Conservation (phyloP, 257 asterid species). For the Nicotiana attenuata region DNA sequence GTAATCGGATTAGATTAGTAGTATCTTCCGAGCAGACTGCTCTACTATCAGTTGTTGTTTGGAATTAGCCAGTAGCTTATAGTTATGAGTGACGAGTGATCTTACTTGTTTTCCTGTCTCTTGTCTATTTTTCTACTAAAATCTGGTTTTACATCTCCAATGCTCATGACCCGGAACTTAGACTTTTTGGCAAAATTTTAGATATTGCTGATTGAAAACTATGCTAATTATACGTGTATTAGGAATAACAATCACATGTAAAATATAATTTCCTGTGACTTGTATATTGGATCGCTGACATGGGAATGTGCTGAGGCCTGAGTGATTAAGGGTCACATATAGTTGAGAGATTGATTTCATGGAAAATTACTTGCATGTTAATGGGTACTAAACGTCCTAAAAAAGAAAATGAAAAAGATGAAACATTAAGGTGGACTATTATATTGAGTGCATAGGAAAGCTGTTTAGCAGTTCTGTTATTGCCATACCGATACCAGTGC, state of each 20-base stretch:
- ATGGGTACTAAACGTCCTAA: not conserved
- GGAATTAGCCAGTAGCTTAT: not conserved
- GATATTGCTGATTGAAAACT: not conserved
- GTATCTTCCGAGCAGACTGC: not conserved
- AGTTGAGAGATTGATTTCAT: not conserved
- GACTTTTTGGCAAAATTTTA: not conserved
- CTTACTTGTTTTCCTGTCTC: not conserved
- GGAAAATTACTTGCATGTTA: not conserved
- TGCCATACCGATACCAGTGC: not conserved
- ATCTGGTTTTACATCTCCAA: not conserved
- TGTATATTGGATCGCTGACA: not conserved
- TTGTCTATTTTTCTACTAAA: not conserved
- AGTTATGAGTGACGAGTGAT: not conserved
- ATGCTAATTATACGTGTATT: not conserved
- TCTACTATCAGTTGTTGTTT: not conserved
- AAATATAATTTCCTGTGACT: not conserved
- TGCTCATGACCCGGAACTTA: not conserved
- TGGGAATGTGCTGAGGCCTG: not conserved
- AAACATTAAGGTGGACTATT: not conserved
- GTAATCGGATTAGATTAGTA: not conserved
- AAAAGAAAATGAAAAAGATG: not conserved
- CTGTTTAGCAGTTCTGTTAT: not conserved
- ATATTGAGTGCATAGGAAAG: not conserved
- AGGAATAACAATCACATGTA: not conserved
- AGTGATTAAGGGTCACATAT: not conserved